Percentiles rank a stretch among this genome's conserved stretches.
Evolutionary conservation across 805 yeast genomes (phyloP).

Genomic region (Wickerhamomyces pijperi): DNA sequence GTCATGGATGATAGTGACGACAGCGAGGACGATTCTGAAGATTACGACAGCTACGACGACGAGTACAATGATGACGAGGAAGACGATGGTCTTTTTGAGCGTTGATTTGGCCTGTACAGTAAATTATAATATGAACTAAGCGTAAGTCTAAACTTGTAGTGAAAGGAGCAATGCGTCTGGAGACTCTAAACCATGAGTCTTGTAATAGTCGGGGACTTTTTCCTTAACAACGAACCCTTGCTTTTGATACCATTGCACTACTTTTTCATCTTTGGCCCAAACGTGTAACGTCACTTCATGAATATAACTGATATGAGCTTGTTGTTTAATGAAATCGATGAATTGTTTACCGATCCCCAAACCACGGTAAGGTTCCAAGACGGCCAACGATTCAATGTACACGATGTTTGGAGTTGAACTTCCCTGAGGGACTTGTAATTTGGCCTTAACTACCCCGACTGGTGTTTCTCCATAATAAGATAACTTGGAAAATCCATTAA

Average conservation of each 20-base stretch:
- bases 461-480: conserved; percentile 67
- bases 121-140: too few species aligned
- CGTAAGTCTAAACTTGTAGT: conserved; percentile 19
- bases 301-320: conserved; percentile 42
- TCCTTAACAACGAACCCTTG: conserved; percentile 35
- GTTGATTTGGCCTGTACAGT: conserved; percentile 3
- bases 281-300: conserved; percentile 45
- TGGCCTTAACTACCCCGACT: conserved; percentile 65
- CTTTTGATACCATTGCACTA: conserved; percentile 38
- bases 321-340: conserved; percentile 42
- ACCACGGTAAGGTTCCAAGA: conserved; percentile 50
- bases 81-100: conserved; percentile 56
- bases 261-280: conserved; percentile 30
- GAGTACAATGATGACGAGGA: conserved; percentile 24
- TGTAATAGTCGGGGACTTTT: conserved; percentile 34
- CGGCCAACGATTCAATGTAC: conserved; percentile 59
- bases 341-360: conserved; percentile 53
- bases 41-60: conserved; percentile 10
- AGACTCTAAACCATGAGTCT: conserved; percentile 29
- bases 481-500: conserved; percentile 42
- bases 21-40: conserved; percentile 26
- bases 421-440: conserved; percentile 31
- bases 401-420: conserved; percentile 40
- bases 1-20: conserved; percentile 12
- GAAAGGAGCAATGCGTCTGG: conserved; percentile 37